Base-by-base conservation (phyloP, 2,329 filamentous ascomycete genomes). In the Pseudohalonectria lignicola region DNA sequence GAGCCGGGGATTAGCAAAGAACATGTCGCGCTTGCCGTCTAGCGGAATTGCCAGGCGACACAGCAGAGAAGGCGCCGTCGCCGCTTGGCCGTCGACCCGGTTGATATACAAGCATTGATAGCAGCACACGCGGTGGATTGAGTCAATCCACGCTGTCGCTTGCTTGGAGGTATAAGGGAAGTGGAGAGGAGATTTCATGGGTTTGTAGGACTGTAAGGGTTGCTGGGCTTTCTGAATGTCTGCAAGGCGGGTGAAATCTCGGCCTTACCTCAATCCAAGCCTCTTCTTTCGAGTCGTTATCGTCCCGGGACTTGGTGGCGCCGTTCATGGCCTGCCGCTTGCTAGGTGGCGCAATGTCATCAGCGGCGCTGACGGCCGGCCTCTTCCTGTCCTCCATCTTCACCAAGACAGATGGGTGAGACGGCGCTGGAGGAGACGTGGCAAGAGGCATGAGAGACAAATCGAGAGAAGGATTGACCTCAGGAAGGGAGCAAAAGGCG, bases 351-450 rank as follows among this genome's bases (percentile, higher is more conserved):
- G 83, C 84, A 55, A 85, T 69, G 50, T 95, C 86, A 60, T 92
- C 85, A 54, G 76, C 68, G 57, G 82, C 83, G 63, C 76, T 74
- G 51, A 82, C 74, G 57, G 87, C 85, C 57, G 87, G 83, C 76
- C 92, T 80, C 76, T 98, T 98, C 76, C 92, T 86, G 71, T 96
- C 92, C 75, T 98, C 92, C 90, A 96, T 98, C 76, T 92, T 94
- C 70, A 79, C 71, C 66, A 85, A 73, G 74, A 79, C 79, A 68
- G 86, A 82, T 71, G 83, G 77, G 75, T 79, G 76, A 71, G 80
- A 73, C 57, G 66, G 62, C 63, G 80, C 71, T 64, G 78, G 74
- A 60, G 73, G 71, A 51, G 76, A 74, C 66, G 84, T 82, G 67
- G 84, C 79, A 75, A 84, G 76, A 81, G 80, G 80, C 86, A 93